Evolutionary conservation across 2,329 filamentous ascomycete species (phyloP), one percentile per base, ranked within the genome.

Genomic region (Nigrospora osmanthi): DNA sequence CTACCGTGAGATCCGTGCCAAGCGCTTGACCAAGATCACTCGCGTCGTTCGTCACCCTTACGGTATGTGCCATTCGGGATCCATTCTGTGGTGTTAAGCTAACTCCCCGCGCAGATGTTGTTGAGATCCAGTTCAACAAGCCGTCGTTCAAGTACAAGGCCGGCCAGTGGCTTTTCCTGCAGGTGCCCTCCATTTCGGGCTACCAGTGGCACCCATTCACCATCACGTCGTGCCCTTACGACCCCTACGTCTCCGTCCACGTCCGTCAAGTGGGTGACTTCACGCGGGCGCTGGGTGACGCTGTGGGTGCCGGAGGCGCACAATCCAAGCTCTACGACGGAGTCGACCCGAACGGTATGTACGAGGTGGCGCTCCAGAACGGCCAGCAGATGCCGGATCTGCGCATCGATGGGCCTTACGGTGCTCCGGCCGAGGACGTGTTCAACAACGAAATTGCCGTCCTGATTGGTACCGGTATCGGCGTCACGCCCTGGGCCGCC

Each of bases 161-260:
- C 13, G 93, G 93, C 31, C 93, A 98, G 69, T 98, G 91, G 90
- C 81, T 97, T 34, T 97, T 97, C 73, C 76, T 98, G 48, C 91
- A 97, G 64, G 83, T 95, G 19, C 93, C 93, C 0, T 84, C 87
- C 7, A 81, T 98, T 44, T 95, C 89, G 52, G 80, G 76, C 56
- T 83, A 89, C 60, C 89, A 98, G 70, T 98, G 93, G 93, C 93
- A 98, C 68, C 93, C 93, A 1, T 98, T 97, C 64, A 98, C 93
- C 59, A 97, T 98, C 66, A 98, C 93, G 3, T 97, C 93, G 11
- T 98, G 93, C 67, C 93, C 93, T 6, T 93, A 89, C 60, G 93
- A 98, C 58, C 87, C 88, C 1, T 97, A 97, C 60, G 81, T 97
- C 53, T 95, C 89, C 35, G 79, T 98, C 30, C 93, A 98, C 65